Conservation (phyloP, 2,329 filamentous ascomycete species). For the Talaromyces sp. region DNA sequence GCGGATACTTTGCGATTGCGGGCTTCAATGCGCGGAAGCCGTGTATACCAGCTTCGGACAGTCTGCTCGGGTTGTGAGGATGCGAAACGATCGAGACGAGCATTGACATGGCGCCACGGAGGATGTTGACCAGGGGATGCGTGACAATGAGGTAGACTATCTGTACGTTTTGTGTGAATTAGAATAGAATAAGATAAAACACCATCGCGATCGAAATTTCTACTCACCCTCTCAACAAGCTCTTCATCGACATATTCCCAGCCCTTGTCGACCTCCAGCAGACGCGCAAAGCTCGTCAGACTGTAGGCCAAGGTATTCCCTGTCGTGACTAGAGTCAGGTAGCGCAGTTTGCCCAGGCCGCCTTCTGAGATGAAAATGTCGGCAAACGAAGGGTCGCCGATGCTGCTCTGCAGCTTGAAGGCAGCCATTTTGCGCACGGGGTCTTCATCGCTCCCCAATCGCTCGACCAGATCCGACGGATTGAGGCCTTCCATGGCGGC, state of each 20-base stretch:
- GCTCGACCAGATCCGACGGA: constrained; percentile 55
- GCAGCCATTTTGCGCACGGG: constrained; percentile 96
- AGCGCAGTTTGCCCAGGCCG: constrained; percentile 74
- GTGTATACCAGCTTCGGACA: constrained; percentile 55
- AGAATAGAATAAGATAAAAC: no score
- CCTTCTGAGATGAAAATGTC: constrained; percentile 92
- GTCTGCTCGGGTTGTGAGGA: constrained; percentile 57
- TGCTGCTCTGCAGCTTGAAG: constrained; percentile 93
- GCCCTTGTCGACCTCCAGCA: constrained; percentile 95
- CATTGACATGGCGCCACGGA: constrained; percentile 94
- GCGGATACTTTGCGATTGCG: constrained; percentile 82
- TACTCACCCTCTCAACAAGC: constrained; percentile 54
- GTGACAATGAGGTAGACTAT: constrained; percentile 91
- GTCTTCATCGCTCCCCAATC: constrained; percentile 66
- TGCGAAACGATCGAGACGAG: constrained; percentile 89
- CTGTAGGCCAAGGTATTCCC: constrained; percentile 97
- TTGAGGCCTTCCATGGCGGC: constrained; percentile 50
- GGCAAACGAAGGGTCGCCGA: constrained; percentile 93
- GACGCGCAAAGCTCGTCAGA: constrained; percentile 76
- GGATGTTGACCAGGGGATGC: constrained; percentile 94
- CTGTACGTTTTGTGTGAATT: constrained; percentile 26
- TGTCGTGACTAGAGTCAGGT: constrained; percentile 75
- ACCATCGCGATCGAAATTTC: no score
- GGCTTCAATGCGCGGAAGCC: constrained; percentile 91
- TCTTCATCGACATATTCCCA: constrained; percentile 67